These are phyloP conservation scores for Apiotrichum domesticum DNA, from an alignment of 1,284 basidiomycete genomes.

Conservation along the genomic window DNA sequence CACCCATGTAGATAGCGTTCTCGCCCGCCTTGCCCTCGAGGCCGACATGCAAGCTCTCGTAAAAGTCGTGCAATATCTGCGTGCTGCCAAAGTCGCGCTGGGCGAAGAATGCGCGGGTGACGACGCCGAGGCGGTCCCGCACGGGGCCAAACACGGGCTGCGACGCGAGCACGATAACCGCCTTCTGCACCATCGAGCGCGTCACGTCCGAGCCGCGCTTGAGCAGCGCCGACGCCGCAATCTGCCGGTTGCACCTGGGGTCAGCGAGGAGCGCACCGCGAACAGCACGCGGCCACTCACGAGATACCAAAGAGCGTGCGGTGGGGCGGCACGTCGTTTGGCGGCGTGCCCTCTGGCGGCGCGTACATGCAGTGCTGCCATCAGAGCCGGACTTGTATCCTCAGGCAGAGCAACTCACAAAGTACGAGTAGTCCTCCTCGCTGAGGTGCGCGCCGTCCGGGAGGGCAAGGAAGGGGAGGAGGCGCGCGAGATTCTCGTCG, in stretches of 20 bases:
- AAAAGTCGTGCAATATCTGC: conserved; percentile 77
- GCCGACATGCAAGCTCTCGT: conserved; percentile 58
- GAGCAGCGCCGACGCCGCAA: conserved; percentile 72
- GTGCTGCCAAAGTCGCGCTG: conserved; percentile 82
- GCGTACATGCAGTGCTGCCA: conserved; percentile 57
- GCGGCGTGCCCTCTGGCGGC: conserved; percentile 17
- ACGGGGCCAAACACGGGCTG: conserved; percentile 67
- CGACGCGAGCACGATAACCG: conserved; percentile 86
- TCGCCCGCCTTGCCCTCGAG: conserved; percentile 40
- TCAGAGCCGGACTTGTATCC: conserved; percentile 12
- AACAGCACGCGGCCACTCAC: conserved; percentile 51
- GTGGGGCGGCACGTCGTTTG: conserved; percentile 37
- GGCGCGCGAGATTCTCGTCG: conserved; percentile 71
- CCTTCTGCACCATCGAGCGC: conserved; percentile 93
- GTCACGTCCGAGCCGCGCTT: conserved; percentile 83
- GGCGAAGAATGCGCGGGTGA: conserved; percentile 82
- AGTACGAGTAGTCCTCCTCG: conserved; percentile 94
- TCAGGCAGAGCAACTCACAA: conserved; percentile 46
- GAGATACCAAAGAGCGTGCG: conserved; percentile 88
- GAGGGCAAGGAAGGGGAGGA: conserved; percentile 92
- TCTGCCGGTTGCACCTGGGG: conserved; percentile 86
- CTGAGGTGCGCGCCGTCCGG: conserved; percentile 95
- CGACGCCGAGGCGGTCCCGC: conserved; percentile 84
- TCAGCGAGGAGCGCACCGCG: conserved; percentile 1
- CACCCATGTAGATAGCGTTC: conserved; percentile 45